phyloP scores from a whole-genome alignment of 768 basidiomycete genomes.

The Hypholoma sublateritium region DNA sequence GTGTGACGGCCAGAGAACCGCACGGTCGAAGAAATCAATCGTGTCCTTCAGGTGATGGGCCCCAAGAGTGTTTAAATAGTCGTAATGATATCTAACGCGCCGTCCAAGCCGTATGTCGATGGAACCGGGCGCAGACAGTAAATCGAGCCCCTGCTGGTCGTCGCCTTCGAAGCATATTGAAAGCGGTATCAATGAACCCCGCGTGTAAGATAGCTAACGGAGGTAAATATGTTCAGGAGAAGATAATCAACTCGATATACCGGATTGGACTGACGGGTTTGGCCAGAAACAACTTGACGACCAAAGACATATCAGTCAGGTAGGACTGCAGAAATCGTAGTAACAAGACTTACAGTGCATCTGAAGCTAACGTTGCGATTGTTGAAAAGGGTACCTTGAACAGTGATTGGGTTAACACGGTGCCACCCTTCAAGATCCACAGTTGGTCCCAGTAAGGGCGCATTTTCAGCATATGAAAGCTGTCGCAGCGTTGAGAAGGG shows the following conservation, averaged over 20 bases:
- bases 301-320: not conserved
- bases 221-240: not conserved
- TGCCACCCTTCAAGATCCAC: constrained; percentile 43
- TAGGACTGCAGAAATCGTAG: not conserved
- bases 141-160: constrained; percentile 35
- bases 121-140: constrained; percentile 32
- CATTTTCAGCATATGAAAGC: constrained; percentile 34
- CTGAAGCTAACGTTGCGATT: constrained; percentile 27
- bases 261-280: constrained; percentile 33
- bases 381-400: constrained; percentile 31
- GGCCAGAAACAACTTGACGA: constrained; percentile 34
- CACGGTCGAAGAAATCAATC: constrained; percentile 13
- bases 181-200: constrained; percentile 40
- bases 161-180: constrained; percentile 29
- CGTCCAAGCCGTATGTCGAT: constrained; percentile 26
- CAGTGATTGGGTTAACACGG: constrained; percentile 22
- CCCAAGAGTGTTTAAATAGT: constrained; percentile 8
- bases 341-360: constrained; percentile 35
- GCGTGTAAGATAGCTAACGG: constrained; percentile 37
- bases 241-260: not conserved
- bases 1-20: constrained; percentile 19
- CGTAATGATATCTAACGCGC: constrained; percentile 14
- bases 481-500: constrained; percentile 33
- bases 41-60: constrained; percentile 11
- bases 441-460: constrained; percentile 34